Base-by-base conservation (phyloP, 805 yeast species). In the Wickerhamiella sergipiensis region DNA sequence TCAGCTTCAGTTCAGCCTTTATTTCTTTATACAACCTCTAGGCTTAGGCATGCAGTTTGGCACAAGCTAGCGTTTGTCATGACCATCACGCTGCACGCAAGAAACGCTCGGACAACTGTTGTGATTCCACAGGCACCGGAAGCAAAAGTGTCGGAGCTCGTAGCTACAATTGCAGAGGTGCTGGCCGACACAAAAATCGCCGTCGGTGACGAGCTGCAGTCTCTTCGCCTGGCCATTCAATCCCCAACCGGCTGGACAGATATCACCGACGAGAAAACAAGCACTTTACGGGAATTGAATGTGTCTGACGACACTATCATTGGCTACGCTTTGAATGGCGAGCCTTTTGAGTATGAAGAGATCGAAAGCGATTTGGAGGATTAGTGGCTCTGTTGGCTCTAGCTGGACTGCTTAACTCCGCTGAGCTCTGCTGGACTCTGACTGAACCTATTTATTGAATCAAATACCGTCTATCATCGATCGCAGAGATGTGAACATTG, bases 121-220 rank as follows among this genome's bases (percentile, higher is more conserved):
- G 56, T 49, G 23, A 50, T 59, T 12, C 42, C 47, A n/a, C 51
- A 52, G 51, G 26, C 39, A 26, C 52, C 56, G 15, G 9, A 43
- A 13, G 43, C 50, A 17, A 33, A 43, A 15, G 52, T 55, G 6
- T 50, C 55, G 17, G 51, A 54, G 6, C 46, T 59, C 8, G 43
- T 57, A 6, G 62, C 59, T 8, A 60, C 57, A 50, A 47, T 60
- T 12, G 63, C 62, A 5, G 61, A 60, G 53, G 57, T 56, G 31
- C 55, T 60, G 5, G 57, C 56, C 29, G 51, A 53, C 10, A 52
- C 62, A 7, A 51, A 52, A n/a, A 46, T 49, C 22, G 57, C 59
- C 5, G 15, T 52, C 15, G 51, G 46, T 36, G 57, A 54, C 15
- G 55, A 56, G 42, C 59, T 58, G 8, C 55, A 54, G 21, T 47